Evolutionary conservation across 2,329 filamentous ascomycete species (phyloP).

Genomic region (Cladosporium austrohemisphaericum): DNA sequence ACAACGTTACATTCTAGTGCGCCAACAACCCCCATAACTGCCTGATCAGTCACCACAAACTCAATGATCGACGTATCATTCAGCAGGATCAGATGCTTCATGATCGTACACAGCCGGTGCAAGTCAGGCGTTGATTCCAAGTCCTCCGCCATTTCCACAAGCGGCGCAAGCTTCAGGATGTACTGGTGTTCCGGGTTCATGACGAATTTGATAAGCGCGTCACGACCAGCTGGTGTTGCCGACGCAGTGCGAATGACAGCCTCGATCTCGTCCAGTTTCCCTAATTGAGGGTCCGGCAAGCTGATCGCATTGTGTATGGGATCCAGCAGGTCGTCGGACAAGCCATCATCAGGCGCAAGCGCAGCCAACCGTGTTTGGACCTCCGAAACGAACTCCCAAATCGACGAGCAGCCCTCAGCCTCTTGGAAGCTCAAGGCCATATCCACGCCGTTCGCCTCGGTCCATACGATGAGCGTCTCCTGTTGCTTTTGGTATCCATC

Average conservation of each 20-base stretch:
- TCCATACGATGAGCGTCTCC: constrained; percentile 98
- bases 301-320: constrained; percentile 60
- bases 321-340: constrained; percentile 86
- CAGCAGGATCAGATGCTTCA: constrained; percentile 91
- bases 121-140: constrained; percentile 82
- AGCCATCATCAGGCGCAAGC: constrained; percentile 64
- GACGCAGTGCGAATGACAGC: constrained; percentile 76
- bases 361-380: constrained; percentile 72
- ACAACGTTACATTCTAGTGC: constrained; percentile 84
- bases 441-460: constrained; percentile 82
- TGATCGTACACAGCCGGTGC: constrained; percentile 92
- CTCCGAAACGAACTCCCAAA: constrained; percentile 92
- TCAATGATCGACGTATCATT: constrained; percentile 96
- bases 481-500: constrained; percentile 98
- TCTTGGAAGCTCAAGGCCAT: constrained; percentile 99
- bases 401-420: constrained; percentile 84
- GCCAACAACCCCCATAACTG: constrained; percentile 87
- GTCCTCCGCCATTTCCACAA: constrained; percentile 87
- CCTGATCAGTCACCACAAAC: constrained; percentile 82
- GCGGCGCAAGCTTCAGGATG: constrained; percentile 76
- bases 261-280: constrained; percentile 79
- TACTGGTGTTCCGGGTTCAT: constrained; percentile 70
- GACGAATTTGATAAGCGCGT: constrained; percentile 82
- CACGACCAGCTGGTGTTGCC: constrained; percentile 69
- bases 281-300: constrained; percentile 75